A percentile compares a stretch with the other conserved stretches of the same genome.
phyloP scores from a whole-genome alignment of 2,329 filamentous ascomycete species.

The Calonectria ilicicola region DNA sequence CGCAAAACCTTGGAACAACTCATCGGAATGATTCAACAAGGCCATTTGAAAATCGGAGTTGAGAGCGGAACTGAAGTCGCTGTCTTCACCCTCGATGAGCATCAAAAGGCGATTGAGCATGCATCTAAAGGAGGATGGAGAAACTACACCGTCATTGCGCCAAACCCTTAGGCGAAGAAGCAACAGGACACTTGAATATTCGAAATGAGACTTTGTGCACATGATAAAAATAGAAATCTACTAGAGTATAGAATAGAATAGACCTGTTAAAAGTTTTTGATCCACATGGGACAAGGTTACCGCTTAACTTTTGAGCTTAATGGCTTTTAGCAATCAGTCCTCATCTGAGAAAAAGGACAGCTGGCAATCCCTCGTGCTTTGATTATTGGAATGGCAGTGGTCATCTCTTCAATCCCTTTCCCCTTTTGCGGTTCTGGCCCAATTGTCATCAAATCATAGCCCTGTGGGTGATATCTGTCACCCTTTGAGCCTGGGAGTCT shows the following conservation, averaged over 20 bases:
- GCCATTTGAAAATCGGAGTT: not conserved
- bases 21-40: slow-evolving; percentile 17
- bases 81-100: slow-evolving; percentile 2
- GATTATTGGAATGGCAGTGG: not conserved
- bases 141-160: slow-evolving; percentile 11
- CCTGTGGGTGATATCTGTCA: not conserved
- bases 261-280: not conserved
- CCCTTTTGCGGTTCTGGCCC: not conserved
- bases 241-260: not conserved
- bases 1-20: not conserved
- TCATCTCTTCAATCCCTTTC: not conserved
- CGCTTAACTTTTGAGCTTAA: not conserved
- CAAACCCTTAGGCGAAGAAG: not conserved
- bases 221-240: not conserved
- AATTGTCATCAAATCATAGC: not conserved
- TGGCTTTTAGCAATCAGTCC: not conserved
- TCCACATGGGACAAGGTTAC: not conserved
- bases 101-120: slow-evolving; percentile 12
- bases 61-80: not conserved
- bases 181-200: not conserved
- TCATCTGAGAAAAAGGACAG: not conserved
- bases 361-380: not conserved
- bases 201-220: not conserved
- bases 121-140: slow-evolving; percentile 2
- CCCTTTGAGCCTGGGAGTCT: not conserved